These are phyloP conservation scores for Schizophyllum amplum DNA, from an alignment of 1,284 basidiomycete genomes.

Conservation along the genomic window DNA sequence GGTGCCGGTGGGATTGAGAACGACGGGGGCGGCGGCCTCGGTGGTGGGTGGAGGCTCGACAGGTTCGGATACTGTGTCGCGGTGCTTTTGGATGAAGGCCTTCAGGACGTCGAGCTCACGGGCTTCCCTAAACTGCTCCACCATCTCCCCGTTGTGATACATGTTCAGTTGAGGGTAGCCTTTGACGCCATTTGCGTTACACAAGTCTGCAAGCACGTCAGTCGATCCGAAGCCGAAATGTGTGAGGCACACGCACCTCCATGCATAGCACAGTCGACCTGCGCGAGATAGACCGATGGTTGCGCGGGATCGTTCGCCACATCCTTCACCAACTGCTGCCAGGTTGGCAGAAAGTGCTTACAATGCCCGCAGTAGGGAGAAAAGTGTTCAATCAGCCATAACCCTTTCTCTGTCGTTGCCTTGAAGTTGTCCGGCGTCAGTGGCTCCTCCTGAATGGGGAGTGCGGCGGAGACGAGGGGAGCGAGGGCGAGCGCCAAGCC, in stretches of 20 bases:
- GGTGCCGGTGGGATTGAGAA: conserved; percentile 53
- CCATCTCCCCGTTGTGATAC: conserved; percentile 58
- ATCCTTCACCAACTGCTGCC: conserved; percentile 63
- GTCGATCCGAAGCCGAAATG: background rate
- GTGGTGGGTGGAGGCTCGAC: conserved; percentile 6
- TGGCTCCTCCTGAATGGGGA: conserved; percentile 6
- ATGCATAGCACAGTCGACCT: conserved; percentile 79
- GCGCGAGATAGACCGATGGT: conserved; percentile 67
- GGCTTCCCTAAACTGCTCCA: conserved; percentile 49
- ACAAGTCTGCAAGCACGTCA: conserved; percentile 56
- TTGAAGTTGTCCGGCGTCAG: conserved; percentile 65
- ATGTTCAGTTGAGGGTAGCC: conserved; percentile 80
- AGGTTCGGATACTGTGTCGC: background rate
- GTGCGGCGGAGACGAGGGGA: conserved; percentile 1
- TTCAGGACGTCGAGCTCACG: conserved; percentile 43
- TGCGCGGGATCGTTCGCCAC: conserved; percentile 36
- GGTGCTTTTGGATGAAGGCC: conserved; percentile 28
- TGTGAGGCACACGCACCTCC: conserved; percentile 51
- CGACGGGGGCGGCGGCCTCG: conserved; percentile 11
- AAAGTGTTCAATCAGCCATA: conserved; percentile 78
- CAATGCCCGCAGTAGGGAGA: conserved; percentile 82
- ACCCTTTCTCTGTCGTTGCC: conserved; percentile 44
- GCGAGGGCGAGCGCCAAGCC: background rate
- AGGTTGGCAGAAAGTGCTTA: conserved; percentile 72
- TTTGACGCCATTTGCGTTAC: conserved; percentile 56